Percentiles rank a stretch among this genome's conserved stretches.
These are phyloP conservation scores for Exophiala xenobiotica DNA, from an alignment of 2,329 filamentous ascomycete species.

Conservation along the genomic window DNA sequence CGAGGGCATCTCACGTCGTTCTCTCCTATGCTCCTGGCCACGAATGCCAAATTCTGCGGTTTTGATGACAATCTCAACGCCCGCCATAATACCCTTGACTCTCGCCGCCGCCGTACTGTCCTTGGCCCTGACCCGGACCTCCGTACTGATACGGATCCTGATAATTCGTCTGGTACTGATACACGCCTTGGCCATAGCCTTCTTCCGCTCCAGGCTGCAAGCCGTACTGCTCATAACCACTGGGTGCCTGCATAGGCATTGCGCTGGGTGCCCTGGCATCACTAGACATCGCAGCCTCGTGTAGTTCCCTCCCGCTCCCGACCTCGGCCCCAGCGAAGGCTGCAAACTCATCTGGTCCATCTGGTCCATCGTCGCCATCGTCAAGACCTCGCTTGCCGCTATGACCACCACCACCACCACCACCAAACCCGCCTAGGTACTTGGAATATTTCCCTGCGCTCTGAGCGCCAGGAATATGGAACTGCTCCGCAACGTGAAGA, in stretches of 20 bases:
- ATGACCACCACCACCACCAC: neutral
- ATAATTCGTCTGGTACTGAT: slow-evolving; percentile 18
- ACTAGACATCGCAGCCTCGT: slow-evolving; percentile 25
- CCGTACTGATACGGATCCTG: slow-evolving; percentile 21
- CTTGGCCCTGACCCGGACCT: no score
- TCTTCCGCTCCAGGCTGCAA: slow-evolving; percentile 1
- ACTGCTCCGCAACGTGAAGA: slow-evolving; percentile 26
- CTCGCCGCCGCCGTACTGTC: slow-evolving; percentile 18
- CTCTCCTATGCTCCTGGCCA: no score
- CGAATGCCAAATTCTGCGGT: no score
- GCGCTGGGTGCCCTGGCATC: slow-evolving; percentile 27
- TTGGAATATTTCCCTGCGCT: slow-evolving; percentile 30
- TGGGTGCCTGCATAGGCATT: slow-evolving; percentile 19
- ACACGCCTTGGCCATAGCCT: slow-evolving; percentile 10
- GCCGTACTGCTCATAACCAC: slow-evolving; percentile 27
- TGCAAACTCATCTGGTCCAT: no score
- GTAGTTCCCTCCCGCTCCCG: slow-evolving; percentile 18
- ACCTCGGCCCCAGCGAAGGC: slow-evolving; percentile 13
- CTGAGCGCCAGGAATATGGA: slow-evolving; percentile 28
- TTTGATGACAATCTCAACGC: no score
- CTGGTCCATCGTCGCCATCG: slow-evolving; percentile 8
- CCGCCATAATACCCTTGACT: slow-evolving; percentile 22
- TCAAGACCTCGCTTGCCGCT: slow-evolving; percentile 22
- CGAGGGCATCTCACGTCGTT: no score
- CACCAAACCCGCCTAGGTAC: slow-evolving; percentile 21